Base-by-base conservation (phyloP, 805 yeast species). In the Starmera amethionina region DNA sequence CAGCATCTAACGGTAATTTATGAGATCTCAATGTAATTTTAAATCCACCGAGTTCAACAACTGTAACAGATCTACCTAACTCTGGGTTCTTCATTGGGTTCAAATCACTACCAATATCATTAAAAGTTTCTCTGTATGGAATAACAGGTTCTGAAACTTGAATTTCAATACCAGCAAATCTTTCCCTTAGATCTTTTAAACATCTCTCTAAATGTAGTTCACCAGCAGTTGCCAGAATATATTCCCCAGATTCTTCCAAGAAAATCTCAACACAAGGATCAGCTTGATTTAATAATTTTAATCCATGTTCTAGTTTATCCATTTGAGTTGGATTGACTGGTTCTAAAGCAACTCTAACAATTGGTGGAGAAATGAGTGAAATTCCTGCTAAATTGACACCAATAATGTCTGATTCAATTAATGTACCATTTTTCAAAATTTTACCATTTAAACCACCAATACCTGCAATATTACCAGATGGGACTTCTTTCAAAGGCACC, bases 141-240 rank as follows among this genome's bases (percentile, higher is more conserved):
- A 93, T 94, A 18, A 84, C 90, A 0, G 98, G 97, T 52, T 86
- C 84, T 25, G 96, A 90, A 29, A 80, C 76, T 4, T 82, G 75
- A 10, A 93, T 79, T 38, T 87, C 96, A 49, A 88, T 76, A 11
- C 89, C 88, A 1, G 97, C 97, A 70, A 88, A 93, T 49, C 97
- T 69, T 52, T 86, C 96, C 40, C 74, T 77, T 53, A 93, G 64
- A 62, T 93, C 99, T 54, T 87, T 88, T 48, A 93, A 60, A 60
- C 98, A 93, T 55, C 98, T 74, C 55, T 93, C 99, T 34, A 93
- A 67, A 65, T 93, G 99, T 46, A 93, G 68, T 60, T 93, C 98
- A 38, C 99, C 99, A 9, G 98, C 96, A 9, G 95, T 89, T 35
- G 95, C 86, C 50, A 93, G 67, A 47, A 93, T 88, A 49, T 85